A percentile compares a stretch with the other conserved stretches of the same genome.
These are phyloP conservation scores for Westerdykella sp. DNA, from an alignment of 2,329 filamentous ascomycete genomes.

Conservation along the genomic window DNA sequence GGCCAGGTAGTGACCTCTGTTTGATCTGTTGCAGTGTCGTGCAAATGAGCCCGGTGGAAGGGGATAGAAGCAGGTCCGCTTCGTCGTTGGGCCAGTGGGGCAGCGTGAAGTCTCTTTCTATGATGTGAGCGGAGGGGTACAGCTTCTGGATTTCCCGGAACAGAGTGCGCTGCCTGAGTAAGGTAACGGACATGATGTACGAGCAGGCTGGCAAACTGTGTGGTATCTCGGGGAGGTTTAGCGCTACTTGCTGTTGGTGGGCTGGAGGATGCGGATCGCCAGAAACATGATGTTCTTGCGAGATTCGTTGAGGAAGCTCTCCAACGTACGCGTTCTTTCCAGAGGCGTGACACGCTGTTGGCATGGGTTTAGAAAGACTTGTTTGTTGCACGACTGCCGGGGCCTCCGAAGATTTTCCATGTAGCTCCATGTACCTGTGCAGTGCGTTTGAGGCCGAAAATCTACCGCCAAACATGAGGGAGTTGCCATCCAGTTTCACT, in stretches of 20 bases:
- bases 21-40: constrained; percentile 66
- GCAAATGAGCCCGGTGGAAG: constrained; percentile 61
- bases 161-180: constrained; percentile 42
- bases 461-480: constrained; percentile 29
- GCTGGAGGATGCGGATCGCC: background rate
- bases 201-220: constrained; percentile 21
- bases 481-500: constrained; percentile 5
- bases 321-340: too few relatives aligned
- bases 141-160: constrained; percentile 46
- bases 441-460: constrained; percentile 43
- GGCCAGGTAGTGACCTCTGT: constrained; percentile 64
- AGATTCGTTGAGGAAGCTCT: background rate
- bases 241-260: background rate
- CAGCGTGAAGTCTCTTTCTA: constrained; percentile 55
- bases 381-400: background rate
- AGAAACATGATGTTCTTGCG: background rate
- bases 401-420: constrained; percentile 26
- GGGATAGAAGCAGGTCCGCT: constrained; percentile 68
- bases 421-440: constrained; percentile 47
- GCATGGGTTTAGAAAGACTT: background rate
- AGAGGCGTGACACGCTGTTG: background rate
- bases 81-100: constrained; percentile 41
- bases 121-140: constrained; percentile 47
- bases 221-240: constrained; percentile 23
- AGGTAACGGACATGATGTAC: constrained; percentile 51